Conservation (phyloP, 768 basidiomycete genomes). For the Russula griseocarnosa region DNA sequence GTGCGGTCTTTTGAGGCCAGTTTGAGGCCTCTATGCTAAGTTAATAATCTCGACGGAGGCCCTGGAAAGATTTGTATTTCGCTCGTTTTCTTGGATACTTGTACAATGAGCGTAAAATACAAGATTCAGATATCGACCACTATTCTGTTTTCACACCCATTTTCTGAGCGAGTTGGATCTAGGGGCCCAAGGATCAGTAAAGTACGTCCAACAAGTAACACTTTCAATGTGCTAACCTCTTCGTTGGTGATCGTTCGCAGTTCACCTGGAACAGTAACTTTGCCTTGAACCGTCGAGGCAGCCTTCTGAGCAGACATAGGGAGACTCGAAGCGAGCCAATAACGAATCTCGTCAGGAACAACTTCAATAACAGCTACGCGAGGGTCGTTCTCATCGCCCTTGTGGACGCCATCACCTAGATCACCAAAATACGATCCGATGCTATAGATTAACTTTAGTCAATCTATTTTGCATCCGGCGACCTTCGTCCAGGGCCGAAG, state of each 20-base stretch:
- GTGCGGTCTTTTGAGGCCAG: too few species aligned
- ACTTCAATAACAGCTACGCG: constrained; percentile 77
- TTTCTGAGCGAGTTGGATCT: constrained; percentile 25
- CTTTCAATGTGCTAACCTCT: constrained; percentile 49
- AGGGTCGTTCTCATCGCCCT: constrained; percentile 75
- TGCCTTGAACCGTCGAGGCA: constrained; percentile 56
- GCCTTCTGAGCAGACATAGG: constrained; percentile 56
- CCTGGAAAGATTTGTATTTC: too few species aligned
- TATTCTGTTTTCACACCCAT: not conserved
- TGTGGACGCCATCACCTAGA: constrained; percentile 78
- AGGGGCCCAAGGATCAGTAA: not conserved
- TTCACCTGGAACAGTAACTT: constrained; percentile 66
- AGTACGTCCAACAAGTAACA: not conserved
- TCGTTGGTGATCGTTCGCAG: constrained; percentile 65
- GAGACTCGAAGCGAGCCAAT: constrained; percentile 67
- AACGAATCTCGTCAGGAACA: constrained; percentile 74
- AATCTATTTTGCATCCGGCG: not conserved
- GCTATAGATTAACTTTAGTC: constrained; percentile 35
- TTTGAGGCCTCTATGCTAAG: too few species aligned
- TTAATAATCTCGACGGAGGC: too few species aligned
- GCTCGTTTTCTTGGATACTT: not conserved
- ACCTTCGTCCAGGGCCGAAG: constrained; percentile 20
- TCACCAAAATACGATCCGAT: constrained; percentile 81
- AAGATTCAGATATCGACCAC: not conserved
- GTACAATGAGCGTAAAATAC: not conserved